These are phyloP conservation scores for Camelina sativa DNA, from an alignment of 345 rosid genomes.

Conservation along the genomic window DNA sequence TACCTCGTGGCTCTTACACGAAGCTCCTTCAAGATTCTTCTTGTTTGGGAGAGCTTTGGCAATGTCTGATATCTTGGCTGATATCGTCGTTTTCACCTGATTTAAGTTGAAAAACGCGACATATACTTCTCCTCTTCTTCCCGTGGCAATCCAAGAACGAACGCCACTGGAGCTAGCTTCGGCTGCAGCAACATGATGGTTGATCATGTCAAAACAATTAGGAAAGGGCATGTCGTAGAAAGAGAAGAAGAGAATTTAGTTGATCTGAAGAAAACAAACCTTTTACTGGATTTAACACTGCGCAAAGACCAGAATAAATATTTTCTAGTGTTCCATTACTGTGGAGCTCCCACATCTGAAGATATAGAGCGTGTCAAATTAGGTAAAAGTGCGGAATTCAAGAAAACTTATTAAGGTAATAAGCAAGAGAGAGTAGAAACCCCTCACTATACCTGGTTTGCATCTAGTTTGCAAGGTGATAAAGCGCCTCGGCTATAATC, in stretches of 20 bases:
- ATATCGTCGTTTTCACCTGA: conserved; percentile 50
- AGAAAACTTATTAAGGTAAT: not conserved
- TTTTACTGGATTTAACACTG: conserved; percentile 53
- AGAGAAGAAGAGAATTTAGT: not conserved
- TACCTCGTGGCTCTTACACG: conserved; percentile 60
- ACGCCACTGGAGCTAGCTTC: conserved; percentile 49
- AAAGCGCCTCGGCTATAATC: conserved; percentile 61
- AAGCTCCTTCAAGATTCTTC: conserved; percentile 45
- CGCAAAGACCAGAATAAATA: conserved; percentile 92
- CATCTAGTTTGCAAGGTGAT: conserved; percentile 69
- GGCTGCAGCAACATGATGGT: conserved; percentile 27
- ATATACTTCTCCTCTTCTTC: conserved; percentile 68
- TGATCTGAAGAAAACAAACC: conserved; percentile 51
- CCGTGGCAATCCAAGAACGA: conserved; percentile 91
- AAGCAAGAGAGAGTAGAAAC: not conserved
- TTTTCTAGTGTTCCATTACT: conserved; percentile 64
- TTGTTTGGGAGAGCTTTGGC: conserved; percentile 51
- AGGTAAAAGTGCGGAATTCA: not conserved
- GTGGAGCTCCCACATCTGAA: conserved; percentile 85
- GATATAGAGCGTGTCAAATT: not conserved
- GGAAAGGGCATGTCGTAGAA: not conserved
- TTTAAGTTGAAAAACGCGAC: conserved; percentile 70
- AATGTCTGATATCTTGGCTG: conserved; percentile 63
- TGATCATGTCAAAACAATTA: conserved; percentile 5
- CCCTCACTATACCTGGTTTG: conserved; percentile 68